Base-by-base conservation (phyloP, 2,329 filamentous ascomycete species). In the Venturia pyrina region DNA sequence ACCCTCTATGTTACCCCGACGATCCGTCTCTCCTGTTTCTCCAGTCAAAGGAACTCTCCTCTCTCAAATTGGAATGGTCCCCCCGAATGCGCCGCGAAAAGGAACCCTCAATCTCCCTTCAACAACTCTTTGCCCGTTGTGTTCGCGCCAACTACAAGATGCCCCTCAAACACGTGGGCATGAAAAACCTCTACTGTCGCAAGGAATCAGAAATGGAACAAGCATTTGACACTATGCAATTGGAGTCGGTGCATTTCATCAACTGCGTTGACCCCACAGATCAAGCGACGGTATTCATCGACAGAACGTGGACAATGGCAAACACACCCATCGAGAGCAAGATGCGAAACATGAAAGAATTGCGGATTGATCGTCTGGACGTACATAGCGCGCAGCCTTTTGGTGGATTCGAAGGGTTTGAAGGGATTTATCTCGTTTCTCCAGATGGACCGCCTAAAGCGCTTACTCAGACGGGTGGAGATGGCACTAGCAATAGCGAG, bases 1-100 rank as follows among this genome's bases (percentile, higher is more conserved):
- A 88, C 66, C 85, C 85, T 0, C 77, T 87, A 11, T 87, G 85
- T 74, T 86, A 86, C 69, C 84, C 84, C 0, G 85, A 88, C 72
- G 85, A 87, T 69, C 80, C 87, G 10, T 84, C 83, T 17, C 75
- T 82, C 28, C 73, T 87, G 17, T 73, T 87, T 7, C 73, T 79
- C 17, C 76, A 80, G n/a, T 82, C 82, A 5, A 80, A 78, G 68
- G 83, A 82, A 64, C 74, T 88, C 4, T 76, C 80, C 50, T 81
- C 83, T 41, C 73, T 88, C 8, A 82, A 78, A 65, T 68, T 87
- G 67, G 84, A 87, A 70, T 88, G 84, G 79, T 85, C 79, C 37
- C 83, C 85, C 4, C 82, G 85, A 1, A 87, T 88, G 83, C 78
- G 85, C 32, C 79, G 82, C 44, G 78, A 76, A 43, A 82, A 83